phyloP scores from a whole-genome alignment of 179 eudicot species.

The Pouteria campechiana region DNA sequence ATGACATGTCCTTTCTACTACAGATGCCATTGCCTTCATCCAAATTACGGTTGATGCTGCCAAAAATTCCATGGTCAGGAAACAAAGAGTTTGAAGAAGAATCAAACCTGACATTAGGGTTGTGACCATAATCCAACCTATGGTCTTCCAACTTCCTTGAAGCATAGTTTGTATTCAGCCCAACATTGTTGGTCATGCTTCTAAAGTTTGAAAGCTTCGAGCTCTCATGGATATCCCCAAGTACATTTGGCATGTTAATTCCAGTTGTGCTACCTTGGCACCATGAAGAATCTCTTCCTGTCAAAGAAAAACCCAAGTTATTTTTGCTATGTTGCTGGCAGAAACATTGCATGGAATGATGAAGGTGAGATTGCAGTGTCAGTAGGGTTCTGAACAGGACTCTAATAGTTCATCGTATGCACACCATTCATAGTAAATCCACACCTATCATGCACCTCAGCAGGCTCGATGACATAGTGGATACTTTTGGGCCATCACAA shows the following conservation, averaged over 20 bases:
- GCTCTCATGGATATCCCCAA: too few species aligned
- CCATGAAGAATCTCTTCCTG: too few species aligned
- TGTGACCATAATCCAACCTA: slow-evolving; percentile 13
- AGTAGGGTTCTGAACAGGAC: too few species aligned
- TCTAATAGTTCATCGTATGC: too few species aligned
- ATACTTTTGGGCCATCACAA: too few species aligned
- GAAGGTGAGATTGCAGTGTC: slow-evolving; percentile 11
- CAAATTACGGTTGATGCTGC: slow-evolving; percentile 9
- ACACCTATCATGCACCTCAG: too few species aligned
- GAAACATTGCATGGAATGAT: slow-evolving; percentile 26
- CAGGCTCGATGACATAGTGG: too few species aligned
- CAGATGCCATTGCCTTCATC: slow-evolving; percentile 16
- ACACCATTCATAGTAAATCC: too few species aligned
- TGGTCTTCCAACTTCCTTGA: slow-evolving; percentile 22
- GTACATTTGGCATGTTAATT: too few species aligned
- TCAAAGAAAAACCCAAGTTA: too few species aligned
- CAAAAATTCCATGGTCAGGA: slow-evolving; percentile 11
- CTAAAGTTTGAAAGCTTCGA: slow-evolving; percentile 27
- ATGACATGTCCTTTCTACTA: slow-evolving; percentile 12
- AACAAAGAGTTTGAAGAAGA: slow-evolving; percentile 12
- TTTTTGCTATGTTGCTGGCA: slow-evolving; percentile 14
- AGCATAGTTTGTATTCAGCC: slow-evolving; percentile 17
- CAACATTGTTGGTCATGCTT: slow-evolving; percentile 17
- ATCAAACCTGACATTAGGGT: slow-evolving; percentile 17
- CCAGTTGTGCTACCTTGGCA: too few species aligned